Conservation (phyloP, 179 eudicot species). For the Dionaea muscipula region DNA sequence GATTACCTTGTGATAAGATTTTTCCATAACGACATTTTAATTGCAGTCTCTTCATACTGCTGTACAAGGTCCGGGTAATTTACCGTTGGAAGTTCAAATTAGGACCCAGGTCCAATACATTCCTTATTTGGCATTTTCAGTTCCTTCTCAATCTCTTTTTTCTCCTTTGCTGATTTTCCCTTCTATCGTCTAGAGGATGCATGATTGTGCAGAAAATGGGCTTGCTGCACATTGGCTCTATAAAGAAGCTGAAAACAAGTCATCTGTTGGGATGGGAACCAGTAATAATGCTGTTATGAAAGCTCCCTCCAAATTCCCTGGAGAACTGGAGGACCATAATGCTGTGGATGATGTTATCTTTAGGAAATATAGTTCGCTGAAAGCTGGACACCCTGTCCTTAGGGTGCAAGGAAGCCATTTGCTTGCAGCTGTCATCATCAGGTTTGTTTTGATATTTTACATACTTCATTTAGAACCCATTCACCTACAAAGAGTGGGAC, state of each 20-base stretch:
- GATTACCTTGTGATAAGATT: not conserved
- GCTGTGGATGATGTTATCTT: constrained; percentile 27
- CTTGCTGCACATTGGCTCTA: constrained; percentile 98
- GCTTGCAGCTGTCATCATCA: constrained; percentile 84
- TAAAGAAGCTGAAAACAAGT: constrained; percentile 56
- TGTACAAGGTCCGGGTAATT: constrained; percentile 71
- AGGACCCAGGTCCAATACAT: constrained; percentile 59
- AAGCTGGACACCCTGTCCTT: constrained; percentile 80
- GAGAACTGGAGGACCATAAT: constrained; percentile 36
- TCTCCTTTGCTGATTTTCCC: constrained; percentile 5
- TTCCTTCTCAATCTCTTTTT: constrained; percentile 4
- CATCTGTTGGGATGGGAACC: constrained; percentile 21
- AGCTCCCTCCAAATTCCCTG: constrained; percentile 29
- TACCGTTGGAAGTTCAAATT: constrained; percentile 88
- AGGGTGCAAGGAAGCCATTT: constrained; percentile 86
- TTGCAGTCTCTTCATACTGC: constrained; percentile 95
- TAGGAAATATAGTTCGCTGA: constrained; percentile 42
- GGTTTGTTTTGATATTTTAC: constrained; percentile 37
- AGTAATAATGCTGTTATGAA: constrained; percentile 29
- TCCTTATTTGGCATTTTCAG: not conserved
- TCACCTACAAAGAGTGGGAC: not conserved
- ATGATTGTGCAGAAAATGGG: constrained; percentile 89
- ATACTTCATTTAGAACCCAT: not conserved
- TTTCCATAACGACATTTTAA: not conserved
- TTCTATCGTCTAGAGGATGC: constrained; percentile 61